Percentiles rank a stretch among this genome's conserved stretches.
Conservation (phyloP, 805 yeast species). For the Torulaspora delbrueckii region DNA sequence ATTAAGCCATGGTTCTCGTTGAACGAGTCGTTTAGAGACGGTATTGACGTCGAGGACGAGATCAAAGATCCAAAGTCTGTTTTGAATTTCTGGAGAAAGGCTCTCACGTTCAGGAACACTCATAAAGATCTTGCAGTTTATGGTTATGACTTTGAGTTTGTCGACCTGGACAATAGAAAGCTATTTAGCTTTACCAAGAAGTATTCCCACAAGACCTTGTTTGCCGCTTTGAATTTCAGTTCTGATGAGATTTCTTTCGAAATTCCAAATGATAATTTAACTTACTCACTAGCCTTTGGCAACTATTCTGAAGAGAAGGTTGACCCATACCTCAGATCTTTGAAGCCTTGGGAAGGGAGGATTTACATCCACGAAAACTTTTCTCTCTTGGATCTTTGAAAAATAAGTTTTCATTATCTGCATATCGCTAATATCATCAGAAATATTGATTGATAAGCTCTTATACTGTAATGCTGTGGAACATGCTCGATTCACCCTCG, state of each 20-base stretch:
- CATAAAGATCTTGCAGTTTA: conserved; percentile 43
- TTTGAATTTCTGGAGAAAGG: conserved; percentile 43
- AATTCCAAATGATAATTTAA: conserved; percentile 26
- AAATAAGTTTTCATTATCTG: too few species aligned
- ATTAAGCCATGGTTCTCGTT: conserved; percentile 51
- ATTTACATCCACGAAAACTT: conserved; percentile 27
- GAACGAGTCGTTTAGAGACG: conserved; percentile 44
- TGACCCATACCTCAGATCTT: conserved; percentile 21
- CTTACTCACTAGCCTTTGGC: conserved; percentile 25
- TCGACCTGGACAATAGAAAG: conserved; percentile 41
- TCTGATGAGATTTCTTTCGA: conserved; percentile 33
- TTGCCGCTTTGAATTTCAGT: conserved; percentile 43
- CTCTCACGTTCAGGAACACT: conserved; percentile 41
- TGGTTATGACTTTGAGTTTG: conserved; percentile 41
- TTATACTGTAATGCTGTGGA: too few species aligned
- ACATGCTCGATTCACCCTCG: too few species aligned
- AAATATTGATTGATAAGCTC: too few species aligned
- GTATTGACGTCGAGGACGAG: conserved; percentile 46
- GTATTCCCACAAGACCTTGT: conserved; percentile 32
- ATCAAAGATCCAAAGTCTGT: conserved; percentile 43
- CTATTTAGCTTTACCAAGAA: conserved; percentile 42
- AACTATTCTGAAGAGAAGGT: conserved; percentile 21
- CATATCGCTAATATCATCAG: too few species aligned
- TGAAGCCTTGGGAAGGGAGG: conserved; percentile 46
- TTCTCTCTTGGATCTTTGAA: neutral